Percentiles rank a stretch among this genome's conserved stretches.
Conservation (phyloP, 768 basidiomycete species). For the Coprinopsis marcescibilis region DNA sequence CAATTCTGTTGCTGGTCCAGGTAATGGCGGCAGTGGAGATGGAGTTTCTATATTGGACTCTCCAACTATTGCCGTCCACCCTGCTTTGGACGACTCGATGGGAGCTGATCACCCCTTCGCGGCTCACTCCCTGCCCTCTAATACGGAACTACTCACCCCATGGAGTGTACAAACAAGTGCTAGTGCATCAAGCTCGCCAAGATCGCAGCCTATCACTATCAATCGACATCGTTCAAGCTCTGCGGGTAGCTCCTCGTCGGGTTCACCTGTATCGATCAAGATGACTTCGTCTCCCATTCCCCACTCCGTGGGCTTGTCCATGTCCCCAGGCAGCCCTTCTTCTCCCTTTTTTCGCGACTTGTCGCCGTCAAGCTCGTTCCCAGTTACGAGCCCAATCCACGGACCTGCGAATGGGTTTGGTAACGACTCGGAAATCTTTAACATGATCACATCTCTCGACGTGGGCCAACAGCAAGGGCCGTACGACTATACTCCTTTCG, state of each 20-base stretch:
- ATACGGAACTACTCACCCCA: constrained; percentile 5
- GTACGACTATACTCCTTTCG: constrained; percentile 5
- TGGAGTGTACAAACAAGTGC: constrained; percentile 5
- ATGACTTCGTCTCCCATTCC: neutral
- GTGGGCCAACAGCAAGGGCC: neutral
- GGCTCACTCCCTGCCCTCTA: neutral
- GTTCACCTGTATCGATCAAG: constrained; percentile 1
- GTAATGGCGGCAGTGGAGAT: constrained; percentile 1
- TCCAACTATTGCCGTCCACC: constrained; percentile 8
- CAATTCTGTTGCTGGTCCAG: neutral
- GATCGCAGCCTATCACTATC: constrained; percentile 5
- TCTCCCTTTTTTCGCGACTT: neutral
- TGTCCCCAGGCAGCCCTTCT: neutral
- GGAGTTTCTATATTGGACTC: neutral
- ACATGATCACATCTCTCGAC: constrained; percentile 2
- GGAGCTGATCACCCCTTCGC: neutral
- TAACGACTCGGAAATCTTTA: constrained; percentile 2
- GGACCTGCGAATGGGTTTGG: neutral
- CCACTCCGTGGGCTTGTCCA: neutral
- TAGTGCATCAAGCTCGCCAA: neutral
- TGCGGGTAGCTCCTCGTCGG: neutral
- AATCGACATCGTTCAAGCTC: constrained; percentile 3
- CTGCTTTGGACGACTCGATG: neutral
- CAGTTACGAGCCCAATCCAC: constrained; percentile 4
- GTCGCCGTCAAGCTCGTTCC: neutral